Evolutionary conservation across 805 yeast genomes (phyloP).

Genomic region (Sugiyamaella floridensis): DNA sequence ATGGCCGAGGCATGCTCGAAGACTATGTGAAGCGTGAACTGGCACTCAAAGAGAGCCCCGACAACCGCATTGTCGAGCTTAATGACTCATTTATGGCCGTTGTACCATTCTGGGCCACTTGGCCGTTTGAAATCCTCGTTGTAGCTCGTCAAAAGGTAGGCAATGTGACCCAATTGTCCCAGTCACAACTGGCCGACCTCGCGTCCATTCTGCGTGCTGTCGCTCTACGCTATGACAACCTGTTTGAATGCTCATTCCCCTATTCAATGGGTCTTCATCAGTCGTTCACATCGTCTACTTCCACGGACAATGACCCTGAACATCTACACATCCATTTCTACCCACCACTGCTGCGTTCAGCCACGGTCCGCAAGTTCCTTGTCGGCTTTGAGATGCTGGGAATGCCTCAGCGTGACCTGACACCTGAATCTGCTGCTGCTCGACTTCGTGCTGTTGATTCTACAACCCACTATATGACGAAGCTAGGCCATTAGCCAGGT

Average conservation of each 20-base stretch:
- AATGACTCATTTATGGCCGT: slow-evolving; percentile 61
- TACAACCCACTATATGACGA: slow-evolving; percentile 14
- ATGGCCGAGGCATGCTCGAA: slow-evolving; percentile 45
- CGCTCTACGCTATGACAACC: slow-evolving; percentile 63
- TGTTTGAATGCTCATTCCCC: slow-evolving; percentile 64
- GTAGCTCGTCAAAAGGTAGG: slow-evolving; percentile 49
- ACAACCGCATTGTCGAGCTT: slow-evolving; percentile 46
- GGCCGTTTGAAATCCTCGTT: slow-evolving; percentile 73
- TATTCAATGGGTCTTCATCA: slow-evolving; percentile 81
- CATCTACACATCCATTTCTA: slow-evolving; percentile 72
- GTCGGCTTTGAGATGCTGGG: slow-evolving; percentile 62
- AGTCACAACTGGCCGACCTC: slow-evolving; percentile 45
- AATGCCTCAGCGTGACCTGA: slow-evolving; percentile 59
- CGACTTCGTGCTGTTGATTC: slow-evolving; percentile 33
- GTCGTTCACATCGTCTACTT: slow-evolving; percentile 48
- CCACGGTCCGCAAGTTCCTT: slow-evolving; percentile 66
- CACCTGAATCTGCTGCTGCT: slow-evolving; percentile 60
- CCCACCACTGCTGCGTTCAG: slow-evolving; percentile 68
- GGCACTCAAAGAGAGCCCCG: slow-evolving; percentile 28
- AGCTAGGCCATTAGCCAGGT: not conserved
- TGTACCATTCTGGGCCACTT: slow-evolving; percentile 76
- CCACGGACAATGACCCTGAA: slow-evolving; percentile 35
- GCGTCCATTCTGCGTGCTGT: slow-evolving; percentile 47
- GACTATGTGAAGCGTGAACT: slow-evolving; percentile 57
- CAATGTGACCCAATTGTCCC: slow-evolving; percentile 43